Evolutionary conservation across 1,284 basidiomycete genomes (phyloP).

Genomic region (Heterobasidion occidentale): DNA sequence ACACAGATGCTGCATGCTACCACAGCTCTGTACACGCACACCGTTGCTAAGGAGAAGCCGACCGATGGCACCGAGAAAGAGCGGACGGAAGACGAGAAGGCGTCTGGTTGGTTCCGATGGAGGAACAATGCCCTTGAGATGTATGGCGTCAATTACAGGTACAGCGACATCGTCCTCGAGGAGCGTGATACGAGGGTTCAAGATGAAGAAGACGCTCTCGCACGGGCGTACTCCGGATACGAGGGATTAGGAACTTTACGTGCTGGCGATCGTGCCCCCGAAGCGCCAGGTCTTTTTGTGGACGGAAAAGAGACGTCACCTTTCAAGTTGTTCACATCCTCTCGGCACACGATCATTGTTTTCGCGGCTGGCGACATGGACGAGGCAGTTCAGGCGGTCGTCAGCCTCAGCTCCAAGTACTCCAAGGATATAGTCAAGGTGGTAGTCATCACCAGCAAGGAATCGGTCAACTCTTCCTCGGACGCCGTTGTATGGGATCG

Average conservation of each 20-base stretch:
- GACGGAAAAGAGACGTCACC: not conserved
- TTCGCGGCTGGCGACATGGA: not conserved
- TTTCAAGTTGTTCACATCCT: not conserved
- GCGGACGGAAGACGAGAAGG: not conserved
- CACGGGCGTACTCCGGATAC: not conserved
- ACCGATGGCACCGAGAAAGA: not conserved
- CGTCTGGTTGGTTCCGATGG: not conserved
- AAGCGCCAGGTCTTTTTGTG: not conserved
- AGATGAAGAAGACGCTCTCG: not conserved
- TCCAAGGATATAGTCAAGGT: not conserved
- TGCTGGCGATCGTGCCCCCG: not conserved
- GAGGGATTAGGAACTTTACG: not conserved
- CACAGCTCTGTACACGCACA: not conserved
- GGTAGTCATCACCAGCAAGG: not conserved
- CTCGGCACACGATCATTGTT: not conserved
- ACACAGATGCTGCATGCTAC: not conserved
- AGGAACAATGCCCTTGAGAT: not conserved
- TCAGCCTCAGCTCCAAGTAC: not conserved
- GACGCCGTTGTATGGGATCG: not conserved
- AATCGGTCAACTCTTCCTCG: not conserved
- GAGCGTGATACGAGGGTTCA: not conserved
- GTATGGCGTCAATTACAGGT: not conserved
- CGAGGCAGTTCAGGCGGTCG: not conserved
- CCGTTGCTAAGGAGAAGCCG: not conserved
- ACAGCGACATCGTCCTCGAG: not conserved